These are phyloP conservation scores for Datisca glomerata DNA, from an alignment of 306 rosid genomes.

Conservation along the genomic window DNA sequence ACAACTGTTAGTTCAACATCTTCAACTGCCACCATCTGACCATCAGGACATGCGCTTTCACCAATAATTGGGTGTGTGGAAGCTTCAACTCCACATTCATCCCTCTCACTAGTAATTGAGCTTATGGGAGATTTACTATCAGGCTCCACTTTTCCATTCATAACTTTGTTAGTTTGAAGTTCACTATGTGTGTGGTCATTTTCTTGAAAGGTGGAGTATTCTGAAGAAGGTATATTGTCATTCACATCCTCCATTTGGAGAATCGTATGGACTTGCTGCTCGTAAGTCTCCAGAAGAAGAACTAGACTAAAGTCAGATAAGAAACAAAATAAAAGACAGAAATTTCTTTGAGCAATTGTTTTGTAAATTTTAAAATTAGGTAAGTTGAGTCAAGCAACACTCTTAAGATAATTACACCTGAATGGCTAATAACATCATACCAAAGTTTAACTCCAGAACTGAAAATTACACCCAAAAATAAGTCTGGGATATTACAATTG, in stretches of 20 bases:
- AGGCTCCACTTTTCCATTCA: conserved; percentile 3
- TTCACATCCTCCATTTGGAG: conserved; percentile 13
- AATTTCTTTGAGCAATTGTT: background rate
- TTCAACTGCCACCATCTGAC: background rate
- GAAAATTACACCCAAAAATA: no score
- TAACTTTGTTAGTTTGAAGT: background rate
- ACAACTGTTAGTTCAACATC: background rate
- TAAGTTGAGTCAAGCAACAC: background rate
- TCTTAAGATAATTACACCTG: no score
- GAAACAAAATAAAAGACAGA: background rate
- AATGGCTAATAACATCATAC: no score
- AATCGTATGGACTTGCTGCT: no score
- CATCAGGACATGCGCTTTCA: background rate
- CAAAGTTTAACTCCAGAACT: no score
- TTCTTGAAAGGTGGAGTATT: conserved; percentile 1
- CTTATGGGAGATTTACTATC: conserved; percentile 1
- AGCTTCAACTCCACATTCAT: background rate
- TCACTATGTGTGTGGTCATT: background rate
- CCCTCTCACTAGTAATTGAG: conserved; percentile 1
- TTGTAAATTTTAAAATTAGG: background rate
- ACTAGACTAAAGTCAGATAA: background rate
- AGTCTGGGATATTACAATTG: no score
- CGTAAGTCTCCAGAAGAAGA: no score
- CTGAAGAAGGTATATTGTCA: conserved; percentile 9
- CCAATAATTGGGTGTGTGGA: conserved; percentile 4